Evolutionary conservation across 228 moss, liverwort and hornwort genomes (phyloP).

Genomic region (Sphagnum fallax): DNA sequence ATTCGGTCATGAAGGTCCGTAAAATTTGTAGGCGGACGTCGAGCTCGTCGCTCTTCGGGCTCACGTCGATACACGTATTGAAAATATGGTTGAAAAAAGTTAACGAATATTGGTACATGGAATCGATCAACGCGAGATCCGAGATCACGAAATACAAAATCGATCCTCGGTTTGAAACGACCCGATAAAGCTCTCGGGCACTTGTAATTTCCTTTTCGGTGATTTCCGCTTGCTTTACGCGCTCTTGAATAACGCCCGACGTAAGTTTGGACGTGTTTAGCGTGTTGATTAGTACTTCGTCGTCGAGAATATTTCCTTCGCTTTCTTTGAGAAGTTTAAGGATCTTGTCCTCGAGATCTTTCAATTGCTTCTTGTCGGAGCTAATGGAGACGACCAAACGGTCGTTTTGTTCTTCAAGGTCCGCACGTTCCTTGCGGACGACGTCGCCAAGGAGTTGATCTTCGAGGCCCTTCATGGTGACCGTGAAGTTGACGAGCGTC

Average conservation of each 20-base stretch:
- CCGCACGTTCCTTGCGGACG: constrained; percentile 75
- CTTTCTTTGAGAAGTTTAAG: constrained; percentile 86
- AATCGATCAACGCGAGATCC: constrained; percentile 79
- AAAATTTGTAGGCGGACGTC: constrained; percentile 63
- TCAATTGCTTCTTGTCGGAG: constrained; percentile 86
- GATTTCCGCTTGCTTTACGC: constrained; percentile 76
- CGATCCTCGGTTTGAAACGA: constrained; percentile 73
- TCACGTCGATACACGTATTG: constrained; percentile 73
- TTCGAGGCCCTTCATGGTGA: constrained; percentile 82
- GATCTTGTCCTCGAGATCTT: constrained; percentile 87
- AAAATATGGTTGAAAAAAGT: constrained; percentile 78
- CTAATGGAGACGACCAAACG: constrained; percentile 85
- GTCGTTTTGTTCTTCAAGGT: constrained; percentile 88
- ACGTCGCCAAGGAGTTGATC: constrained; percentile 90
- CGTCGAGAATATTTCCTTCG: constrained; percentile 87
- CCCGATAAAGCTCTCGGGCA: constrained; percentile 62
- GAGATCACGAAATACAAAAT: constrained; percentile 88
- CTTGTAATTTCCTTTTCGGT: constrained; percentile 64
- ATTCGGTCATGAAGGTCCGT: constrained; percentile 56
- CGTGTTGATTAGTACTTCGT: constrained; percentile 73
- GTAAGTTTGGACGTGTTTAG: constrained; percentile 81
- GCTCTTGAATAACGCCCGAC: constrained; percentile 50
- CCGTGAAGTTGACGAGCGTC: constrained; percentile 89
- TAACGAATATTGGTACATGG: constrained; percentile 96
- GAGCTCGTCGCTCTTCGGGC: constrained; percentile 63